phyloP scores from a whole-genome alignment of 331 rosid species.

The Cydonia oblonga region DNA sequence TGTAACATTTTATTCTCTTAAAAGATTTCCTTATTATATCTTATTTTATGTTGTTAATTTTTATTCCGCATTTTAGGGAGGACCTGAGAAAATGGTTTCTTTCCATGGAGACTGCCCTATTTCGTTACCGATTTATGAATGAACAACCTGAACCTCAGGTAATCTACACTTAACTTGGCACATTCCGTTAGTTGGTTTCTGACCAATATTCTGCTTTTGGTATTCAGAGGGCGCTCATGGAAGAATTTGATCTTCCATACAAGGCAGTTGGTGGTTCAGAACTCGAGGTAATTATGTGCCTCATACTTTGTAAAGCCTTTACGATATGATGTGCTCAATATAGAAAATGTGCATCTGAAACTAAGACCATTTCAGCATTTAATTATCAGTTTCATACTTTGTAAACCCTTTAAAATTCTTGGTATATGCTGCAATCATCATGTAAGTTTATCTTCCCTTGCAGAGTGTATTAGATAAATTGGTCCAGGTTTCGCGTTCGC shows the following conservation, averaged over 20 bases:
- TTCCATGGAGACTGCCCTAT: constrained; percentile 69
- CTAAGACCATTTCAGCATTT: background rate
- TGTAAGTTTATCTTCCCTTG: constrained; percentile 4
- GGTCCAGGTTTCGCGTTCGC: constrained; percentile 64
- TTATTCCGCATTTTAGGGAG: constrained; percentile 37
- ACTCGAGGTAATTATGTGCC: constrained; percentile 50
- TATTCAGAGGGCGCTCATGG: constrained; percentile 58
- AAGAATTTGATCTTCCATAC: constrained; percentile 59
- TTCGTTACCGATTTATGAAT: constrained; percentile 54
- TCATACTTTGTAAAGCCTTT: background rate
- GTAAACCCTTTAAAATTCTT: background rate
- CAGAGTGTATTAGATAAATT: constrained; percentile 62
- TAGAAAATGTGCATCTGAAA: background rate
- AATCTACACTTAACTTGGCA: constrained; percentile 1
- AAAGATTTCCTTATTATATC: background rate
- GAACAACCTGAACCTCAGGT: constrained; percentile 61
- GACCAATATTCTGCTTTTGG: constrained; percentile 16
- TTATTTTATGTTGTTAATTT: background rate
- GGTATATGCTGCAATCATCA: background rate
- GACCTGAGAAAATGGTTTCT: constrained; percentile 96
- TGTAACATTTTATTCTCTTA: background rate
- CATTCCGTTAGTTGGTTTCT: constrained; percentile 10
- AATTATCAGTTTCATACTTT: background rate
- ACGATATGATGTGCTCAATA: background rate
- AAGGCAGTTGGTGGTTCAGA: constrained; percentile 52